Conservation (phyloP, 495 filamentous ascomycete genomes). For the Saxispiralis lemnorum region DNA sequence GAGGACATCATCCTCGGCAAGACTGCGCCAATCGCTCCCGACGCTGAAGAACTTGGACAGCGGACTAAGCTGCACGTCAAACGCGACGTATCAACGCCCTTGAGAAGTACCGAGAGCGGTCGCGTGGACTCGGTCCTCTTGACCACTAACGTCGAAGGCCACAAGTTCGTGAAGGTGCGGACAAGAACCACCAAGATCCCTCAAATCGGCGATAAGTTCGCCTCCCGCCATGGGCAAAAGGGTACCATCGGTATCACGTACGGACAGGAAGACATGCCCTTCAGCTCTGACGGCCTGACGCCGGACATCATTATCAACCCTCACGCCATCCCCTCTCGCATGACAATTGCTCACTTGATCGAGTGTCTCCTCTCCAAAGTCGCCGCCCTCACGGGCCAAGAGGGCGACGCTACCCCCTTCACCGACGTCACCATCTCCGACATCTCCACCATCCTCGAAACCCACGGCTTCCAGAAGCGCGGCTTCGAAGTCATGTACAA, state of each 20-base stretch:
- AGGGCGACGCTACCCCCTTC: constrained; percentile 95
- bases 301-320: constrained; percentile 98
- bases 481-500: constrained; percentile 99
- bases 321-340: constrained; percentile 97
- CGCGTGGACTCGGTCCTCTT: constrained; percentile 87
- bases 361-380: constrained; percentile 96
- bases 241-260: constrained; percentile 98
- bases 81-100: constrained; percentile 82
- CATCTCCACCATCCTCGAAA: constrained; percentile 74
- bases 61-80: constrained; percentile 77
- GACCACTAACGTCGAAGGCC: constrained; percentile 76
- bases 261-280: constrained; percentile 96
- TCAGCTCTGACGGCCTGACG: constrained; percentile 74
- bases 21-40: constrained; percentile 79
- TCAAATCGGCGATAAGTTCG: constrained; percentile 98
- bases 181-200: constrained; percentile 95
- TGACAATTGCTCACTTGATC: constrained; percentile 99
- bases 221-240: constrained; percentile 96
- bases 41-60: constrained; percentile 85
- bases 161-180: constrained; percentile 88
- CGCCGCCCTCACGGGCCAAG: constrained; percentile 69
- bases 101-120: constrained; percentile 87
- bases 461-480: constrained; percentile 87
- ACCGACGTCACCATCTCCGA: constrained; percentile 92
- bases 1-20: constrained; percentile 99